Evolutionary conservation across 257 asterid genomes (phyloP).

Genomic region (Gentiana macrophylla): DNA sequence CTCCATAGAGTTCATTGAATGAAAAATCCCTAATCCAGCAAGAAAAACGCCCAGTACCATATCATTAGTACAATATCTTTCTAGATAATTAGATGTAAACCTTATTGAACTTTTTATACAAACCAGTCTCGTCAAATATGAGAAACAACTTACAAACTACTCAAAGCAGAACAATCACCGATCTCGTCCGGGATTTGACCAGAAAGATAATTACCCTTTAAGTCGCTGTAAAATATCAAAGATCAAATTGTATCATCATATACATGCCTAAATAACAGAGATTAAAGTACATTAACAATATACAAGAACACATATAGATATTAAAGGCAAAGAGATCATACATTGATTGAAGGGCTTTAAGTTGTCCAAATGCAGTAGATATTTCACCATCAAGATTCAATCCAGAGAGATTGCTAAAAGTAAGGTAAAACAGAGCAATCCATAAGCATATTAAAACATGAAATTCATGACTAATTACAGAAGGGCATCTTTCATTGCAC

Average conservation of each 20-base stretch:
- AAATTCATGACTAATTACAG: conserved; percentile 1
- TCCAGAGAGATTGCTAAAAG: conserved; percentile 70
- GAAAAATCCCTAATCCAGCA: conserved; percentile 61
- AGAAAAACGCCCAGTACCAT: background rate
- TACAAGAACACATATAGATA: background rate
- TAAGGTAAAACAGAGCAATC: background rate
- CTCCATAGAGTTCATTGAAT: conserved; percentile 79
- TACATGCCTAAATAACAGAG: no score
- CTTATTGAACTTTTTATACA: background rate
- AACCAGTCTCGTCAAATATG: background rate
- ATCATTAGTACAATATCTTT: background rate
- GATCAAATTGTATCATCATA: background rate
- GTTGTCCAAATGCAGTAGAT: conserved; percentile 86
- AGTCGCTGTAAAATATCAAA: conserved; percentile 34
- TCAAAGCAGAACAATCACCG: conserved; percentile 79
- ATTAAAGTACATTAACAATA: background rate
- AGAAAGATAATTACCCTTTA: conserved; percentile 59
- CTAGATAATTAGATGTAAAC: background rate
- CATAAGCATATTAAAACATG: background rate
- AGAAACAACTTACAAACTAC: conserved; percentile 43
- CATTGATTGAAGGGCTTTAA: conserved; percentile 59
- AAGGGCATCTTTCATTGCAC: no score
- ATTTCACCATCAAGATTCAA: conserved; percentile 90
- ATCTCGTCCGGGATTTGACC: conserved; percentile 99
- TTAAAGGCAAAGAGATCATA: conserved; percentile 12